A percentile compares a stretch with the other conserved stretches of the same genome.
Evolutionary conservation across 495 filamentous ascomycete genomes (phyloP).

Genomic region (Penicillium canariense): DNA sequence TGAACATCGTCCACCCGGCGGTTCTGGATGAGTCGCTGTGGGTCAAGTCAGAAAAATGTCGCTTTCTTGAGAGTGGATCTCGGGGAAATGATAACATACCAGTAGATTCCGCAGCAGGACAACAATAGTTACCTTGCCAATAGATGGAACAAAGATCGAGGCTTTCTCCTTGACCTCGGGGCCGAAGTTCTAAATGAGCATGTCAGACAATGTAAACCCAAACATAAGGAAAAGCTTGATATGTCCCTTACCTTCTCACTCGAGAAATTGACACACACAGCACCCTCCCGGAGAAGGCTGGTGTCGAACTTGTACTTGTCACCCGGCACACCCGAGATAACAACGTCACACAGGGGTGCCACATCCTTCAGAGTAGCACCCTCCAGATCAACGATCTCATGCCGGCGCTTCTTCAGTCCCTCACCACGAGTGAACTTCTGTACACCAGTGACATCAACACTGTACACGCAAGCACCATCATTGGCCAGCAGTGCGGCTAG

Average conservation of each 20-base stretch:
- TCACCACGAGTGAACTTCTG: constrained; percentile 86
- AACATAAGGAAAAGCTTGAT: background rate
- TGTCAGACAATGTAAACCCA: constrained; percentile 1
- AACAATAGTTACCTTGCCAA: constrained; percentile 96
- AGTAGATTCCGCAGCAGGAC: constrained; percentile 85
- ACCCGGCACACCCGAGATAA: constrained; percentile 89
- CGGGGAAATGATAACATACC: constrained; percentile 49
- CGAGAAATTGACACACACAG: constrained; percentile 96
- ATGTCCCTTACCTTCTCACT: constrained; percentile 66
- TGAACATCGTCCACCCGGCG: constrained; percentile 43
- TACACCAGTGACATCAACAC: constrained; percentile 87
- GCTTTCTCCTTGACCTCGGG: constrained; percentile 87
- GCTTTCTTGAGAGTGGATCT: background rate
- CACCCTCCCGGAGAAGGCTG: constrained; percentile 76
- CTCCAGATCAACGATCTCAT: constrained; percentile 78
- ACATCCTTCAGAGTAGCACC: constrained; percentile 75
- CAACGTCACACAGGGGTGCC: constrained; percentile 83
- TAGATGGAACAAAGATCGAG: constrained; percentile 94
- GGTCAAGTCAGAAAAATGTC: background rate
- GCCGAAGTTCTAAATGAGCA: constrained; percentile 68
- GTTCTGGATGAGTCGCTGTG: constrained; percentile 52
- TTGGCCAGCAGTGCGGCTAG: constrained; percentile 94
- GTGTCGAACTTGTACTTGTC: constrained; percentile 85
- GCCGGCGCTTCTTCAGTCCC: constrained; percentile 74
- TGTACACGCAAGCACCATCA: constrained; percentile 93